phyloP scores from a whole-genome alignment of 805 yeast genomes.

The Yarrowia osloensis region DNA sequence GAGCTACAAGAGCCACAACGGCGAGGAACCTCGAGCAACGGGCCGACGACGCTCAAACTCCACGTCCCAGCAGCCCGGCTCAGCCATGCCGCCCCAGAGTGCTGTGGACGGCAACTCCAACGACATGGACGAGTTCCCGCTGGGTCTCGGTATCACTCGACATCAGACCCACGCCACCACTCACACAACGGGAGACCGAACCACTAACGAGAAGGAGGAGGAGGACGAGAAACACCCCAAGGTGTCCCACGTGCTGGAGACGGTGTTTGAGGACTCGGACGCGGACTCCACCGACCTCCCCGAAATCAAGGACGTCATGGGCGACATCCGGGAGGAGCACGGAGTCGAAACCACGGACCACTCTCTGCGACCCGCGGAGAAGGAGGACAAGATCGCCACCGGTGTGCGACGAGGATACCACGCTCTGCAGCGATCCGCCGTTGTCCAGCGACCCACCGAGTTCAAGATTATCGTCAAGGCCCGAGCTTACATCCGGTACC shows the following conservation, averaged over 20 bases:
- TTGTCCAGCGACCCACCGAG: conserved; percentile 27
- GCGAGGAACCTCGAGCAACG: neutral
- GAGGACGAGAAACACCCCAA: conserved; percentile 17
- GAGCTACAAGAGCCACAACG: neutral
- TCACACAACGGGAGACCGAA: neutral
- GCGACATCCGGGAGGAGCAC: conserved; percentile 23
- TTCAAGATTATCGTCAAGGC: conserved; percentile 33
- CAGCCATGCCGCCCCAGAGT: neutral
- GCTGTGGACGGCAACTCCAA: neutral
- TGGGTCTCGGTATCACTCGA: conserved; percentile 6
- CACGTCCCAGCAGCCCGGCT: neutral
- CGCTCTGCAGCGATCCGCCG: conserved; percentile 12
- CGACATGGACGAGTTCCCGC: conserved; percentile 20
- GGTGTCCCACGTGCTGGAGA: conserved; percentile 22
- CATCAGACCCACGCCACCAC: conserved; percentile 13
- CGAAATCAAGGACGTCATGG: conserved; percentile 32
- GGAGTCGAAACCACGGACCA: conserved; percentile 2
- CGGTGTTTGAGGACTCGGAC: conserved; percentile 33
- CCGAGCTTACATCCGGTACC: conserved; percentile 33
- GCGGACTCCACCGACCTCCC: conserved; percentile 30
- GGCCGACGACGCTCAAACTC: conserved; percentile 24
- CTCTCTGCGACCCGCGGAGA: conserved; percentile 22
- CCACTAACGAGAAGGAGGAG: neutral
- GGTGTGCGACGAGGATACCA: conserved; percentile 32
- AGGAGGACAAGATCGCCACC: conserved; percentile 4